phyloP scores from a whole-genome alignment of 2,329 filamentous ascomycete species.

The Neocucurbitaria cava region DNA sequence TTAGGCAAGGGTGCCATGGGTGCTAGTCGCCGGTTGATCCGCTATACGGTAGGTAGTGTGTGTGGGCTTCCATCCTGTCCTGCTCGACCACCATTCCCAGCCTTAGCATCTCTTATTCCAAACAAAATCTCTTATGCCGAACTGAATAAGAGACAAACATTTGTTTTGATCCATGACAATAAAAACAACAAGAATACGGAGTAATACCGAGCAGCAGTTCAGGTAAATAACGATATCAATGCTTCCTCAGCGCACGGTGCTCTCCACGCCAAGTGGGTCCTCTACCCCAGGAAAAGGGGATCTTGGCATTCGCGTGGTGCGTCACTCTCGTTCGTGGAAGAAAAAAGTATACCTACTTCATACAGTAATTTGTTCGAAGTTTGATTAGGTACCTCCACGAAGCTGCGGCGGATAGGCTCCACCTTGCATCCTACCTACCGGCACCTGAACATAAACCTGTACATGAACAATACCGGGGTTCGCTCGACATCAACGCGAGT shows the following conservation, averaged over 20 bases:
- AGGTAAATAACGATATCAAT: neutral
- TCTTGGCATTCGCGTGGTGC: conserved; percentile 1
- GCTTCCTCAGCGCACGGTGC: conserved; percentile 8
- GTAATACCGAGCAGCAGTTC: too few species aligned
- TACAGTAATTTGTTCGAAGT: too few species aligned
- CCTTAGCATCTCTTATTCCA: neutral
- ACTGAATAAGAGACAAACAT: neutral
- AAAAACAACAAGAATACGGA: too few species aligned
- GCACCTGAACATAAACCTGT: neutral
- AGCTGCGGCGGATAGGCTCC: neutral
- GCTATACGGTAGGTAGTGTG: neutral
- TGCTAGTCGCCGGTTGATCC: neutral
- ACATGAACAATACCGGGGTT: neutral
- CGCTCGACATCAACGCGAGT: neutral
- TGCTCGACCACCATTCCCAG: neutral
- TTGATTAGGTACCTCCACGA: too few species aligned
- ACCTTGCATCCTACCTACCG: too few species aligned
- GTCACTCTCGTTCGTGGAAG: neutral
- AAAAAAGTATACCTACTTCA: too few species aligned
- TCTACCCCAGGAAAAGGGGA: conserved; percentile 14
- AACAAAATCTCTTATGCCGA: neutral
- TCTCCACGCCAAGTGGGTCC: neutral
- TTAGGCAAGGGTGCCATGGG: neutral
- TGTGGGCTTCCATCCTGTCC: neutral
- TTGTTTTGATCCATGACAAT: neutral